Conservation (phyloP, 2,329 filamentous ascomycete genomes). For the Rhynchosporium agropyri region DNA sequence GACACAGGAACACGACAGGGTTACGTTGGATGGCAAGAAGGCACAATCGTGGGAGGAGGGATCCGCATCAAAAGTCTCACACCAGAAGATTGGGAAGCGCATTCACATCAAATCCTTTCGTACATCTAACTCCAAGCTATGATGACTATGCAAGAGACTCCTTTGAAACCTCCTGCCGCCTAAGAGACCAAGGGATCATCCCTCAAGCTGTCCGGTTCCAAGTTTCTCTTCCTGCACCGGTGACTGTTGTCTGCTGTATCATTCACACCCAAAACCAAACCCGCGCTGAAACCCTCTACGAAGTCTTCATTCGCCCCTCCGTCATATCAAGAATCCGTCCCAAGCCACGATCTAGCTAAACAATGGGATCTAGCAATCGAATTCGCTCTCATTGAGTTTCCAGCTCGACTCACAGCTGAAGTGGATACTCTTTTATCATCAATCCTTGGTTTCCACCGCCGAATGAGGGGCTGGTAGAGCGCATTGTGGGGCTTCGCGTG, state of each 20-base stretch:
- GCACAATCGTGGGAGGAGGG: slow-evolving; percentile 37
- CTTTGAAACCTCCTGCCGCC: slow-evolving; percentile 36
- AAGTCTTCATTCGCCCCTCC: slow-evolving; percentile 35
- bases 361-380: slow-evolving; percentile 40
- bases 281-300: slow-evolving; percentile 40
- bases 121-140: slow-evolving; percentile 33
- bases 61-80: slow-evolving; percentile 18
- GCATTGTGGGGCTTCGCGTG: slow-evolving; percentile 41
- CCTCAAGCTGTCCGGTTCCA: slow-evolving; percentile 39
- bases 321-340: slow-evolving; percentile 39
- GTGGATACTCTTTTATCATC: slow-evolving; percentile 5
- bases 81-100: slow-evolving; percentile 14
- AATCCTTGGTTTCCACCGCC: slow-evolving; percentile 42
- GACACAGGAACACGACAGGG: slow-evolving; percentile 44
- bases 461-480: slow-evolving; percentile 43
- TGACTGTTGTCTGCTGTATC: slow-evolving; percentile 30
- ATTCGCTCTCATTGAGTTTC: slow-evolving; percentile 27
- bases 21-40: slow-evolving; percentile 43
- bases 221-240: slow-evolving; percentile 42
- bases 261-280: slow-evolving; percentile 34
- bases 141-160: slow-evolving; percentile 40
- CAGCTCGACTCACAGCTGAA: slow-evolving; percentile 35
- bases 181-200: slow-evolving; percentile 37
- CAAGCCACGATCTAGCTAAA: slow-evolving; percentile 40
- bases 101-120: background rate